Conservation (phyloP, 2,329 filamentous ascomycete species). For the Calonectria pseudoreteaudii region DNA sequence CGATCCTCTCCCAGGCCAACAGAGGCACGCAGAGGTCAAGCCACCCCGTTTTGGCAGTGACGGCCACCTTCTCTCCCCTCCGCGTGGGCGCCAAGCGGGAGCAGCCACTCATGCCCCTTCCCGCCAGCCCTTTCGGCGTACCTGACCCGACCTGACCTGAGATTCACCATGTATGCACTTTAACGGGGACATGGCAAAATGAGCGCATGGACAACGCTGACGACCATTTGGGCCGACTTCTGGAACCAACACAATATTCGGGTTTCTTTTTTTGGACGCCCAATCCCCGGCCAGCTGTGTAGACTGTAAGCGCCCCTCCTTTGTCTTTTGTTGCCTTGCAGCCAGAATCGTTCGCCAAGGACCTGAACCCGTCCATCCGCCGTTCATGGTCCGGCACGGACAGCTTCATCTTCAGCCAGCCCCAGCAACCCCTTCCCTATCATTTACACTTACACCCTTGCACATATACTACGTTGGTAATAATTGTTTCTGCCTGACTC, state of each 20-base stretch:
- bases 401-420: slow-evolving; percentile 23
- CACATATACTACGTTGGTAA: neutral
- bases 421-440: neutral
- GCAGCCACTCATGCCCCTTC: neutral
- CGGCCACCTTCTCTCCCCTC: neutral
- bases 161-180: neutral
- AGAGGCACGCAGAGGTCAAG: neutral
- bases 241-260: slow-evolving; percentile 1
- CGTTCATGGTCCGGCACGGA: slow-evolving; percentile 18
- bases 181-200: neutral
- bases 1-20: neutral
- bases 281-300: neutral
- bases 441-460: slow-evolving; percentile 10
- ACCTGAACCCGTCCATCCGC: slow-evolving; percentile 15
- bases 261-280: slow-evolving; percentile 6
- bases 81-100: neutral
- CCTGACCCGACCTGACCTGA: neutral
- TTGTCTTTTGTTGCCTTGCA: neutral
- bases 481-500: neutral
- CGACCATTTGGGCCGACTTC: neutral
- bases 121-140: neutral
- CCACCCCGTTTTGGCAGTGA: neutral
- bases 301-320: neutral
- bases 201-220: neutral
- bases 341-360: slow-evolving; percentile 16